These are phyloP conservation scores for Viola pubescens DNA, from an alignment of 441 rosid genomes.

Conservation along the genomic window DNA sequence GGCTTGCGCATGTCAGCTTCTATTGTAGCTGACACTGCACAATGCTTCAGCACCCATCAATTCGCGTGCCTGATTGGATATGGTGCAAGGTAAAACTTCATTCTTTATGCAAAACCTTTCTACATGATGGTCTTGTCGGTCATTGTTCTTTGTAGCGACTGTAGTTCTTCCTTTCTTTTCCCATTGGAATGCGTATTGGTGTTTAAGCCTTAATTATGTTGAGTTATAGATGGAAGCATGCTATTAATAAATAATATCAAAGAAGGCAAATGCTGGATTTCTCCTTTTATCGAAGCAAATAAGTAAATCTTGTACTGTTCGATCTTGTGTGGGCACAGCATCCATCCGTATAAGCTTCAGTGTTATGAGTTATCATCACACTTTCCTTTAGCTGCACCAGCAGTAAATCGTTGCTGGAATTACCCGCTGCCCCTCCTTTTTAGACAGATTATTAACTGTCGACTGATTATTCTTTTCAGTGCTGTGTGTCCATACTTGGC, in stretches of 20 bases:
- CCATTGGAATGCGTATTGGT: neutral
- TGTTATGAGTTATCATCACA: neutral
- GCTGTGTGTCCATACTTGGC: conserved; percentile 96
- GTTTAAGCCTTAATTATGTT: neutral
- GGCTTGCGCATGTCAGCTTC: conserved; percentile 95
- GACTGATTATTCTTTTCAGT: conserved; percentile 36
- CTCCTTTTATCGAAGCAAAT: too few species aligned
- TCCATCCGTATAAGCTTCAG: too few species aligned
- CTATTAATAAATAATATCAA: too few species aligned
- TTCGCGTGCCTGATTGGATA: conserved; percentile 97
- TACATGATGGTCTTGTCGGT: neutral
- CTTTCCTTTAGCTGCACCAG: neutral
- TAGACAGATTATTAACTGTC: too few species aligned
- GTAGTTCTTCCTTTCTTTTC: neutral
- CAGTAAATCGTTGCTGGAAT: too few species aligned
- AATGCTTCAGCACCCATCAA: conserved; percentile 99
- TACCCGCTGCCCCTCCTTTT: too few species aligned
- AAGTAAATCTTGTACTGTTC: too few species aligned
- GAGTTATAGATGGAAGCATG: neutral
- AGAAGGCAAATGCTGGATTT: too few species aligned
- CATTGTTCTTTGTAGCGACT: too few species aligned
- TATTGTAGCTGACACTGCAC: conserved; percentile 91
- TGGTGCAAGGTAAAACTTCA: conserved; percentile 78
- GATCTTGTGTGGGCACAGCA: too few species aligned
- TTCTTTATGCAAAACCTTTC: conserved; percentile 2